phyloP scores from a whole-genome alignment of 306 rosid genomes.

The Sicyos edulis region DNA sequence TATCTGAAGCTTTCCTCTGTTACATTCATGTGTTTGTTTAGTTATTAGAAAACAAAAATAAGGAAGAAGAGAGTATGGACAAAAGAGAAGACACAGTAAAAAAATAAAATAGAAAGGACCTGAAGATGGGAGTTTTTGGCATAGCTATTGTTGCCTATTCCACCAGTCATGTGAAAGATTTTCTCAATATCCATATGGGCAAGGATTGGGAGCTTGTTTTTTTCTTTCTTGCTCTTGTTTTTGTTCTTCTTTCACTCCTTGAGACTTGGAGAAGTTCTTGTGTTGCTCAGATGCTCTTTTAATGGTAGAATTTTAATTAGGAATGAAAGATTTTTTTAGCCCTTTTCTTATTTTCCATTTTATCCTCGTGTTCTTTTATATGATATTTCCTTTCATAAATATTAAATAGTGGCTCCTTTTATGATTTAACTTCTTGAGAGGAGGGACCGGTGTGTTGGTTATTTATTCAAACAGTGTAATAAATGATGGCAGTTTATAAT shows the following conservation, averaged over 20 bases:
- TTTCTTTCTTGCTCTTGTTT: neutral
- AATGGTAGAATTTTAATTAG: neutral
- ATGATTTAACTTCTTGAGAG: no score
- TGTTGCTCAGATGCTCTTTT: conserved; percentile 12
- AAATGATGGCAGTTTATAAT: no score
- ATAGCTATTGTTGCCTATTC: conserved; percentile 80
- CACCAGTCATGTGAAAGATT: conserved; percentile 81
- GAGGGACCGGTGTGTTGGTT: no score
- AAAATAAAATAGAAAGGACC: conserved; percentile 31
- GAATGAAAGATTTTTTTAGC: neutral
- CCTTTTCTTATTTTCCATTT: neutral
- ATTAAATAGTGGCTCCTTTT: neutral
- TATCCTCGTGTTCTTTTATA: neutral
- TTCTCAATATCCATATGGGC: conserved; percentile 64
- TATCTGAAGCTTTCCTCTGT: conserved; percentile 72
- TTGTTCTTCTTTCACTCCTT: no score
- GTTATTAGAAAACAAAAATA: conserved; percentile 2
- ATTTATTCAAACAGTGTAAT: no score
- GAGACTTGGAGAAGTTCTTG: neutral
- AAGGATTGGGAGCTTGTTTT: conserved; percentile 14
- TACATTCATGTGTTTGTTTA: conserved; percentile 6
- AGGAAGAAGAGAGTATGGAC: neutral
- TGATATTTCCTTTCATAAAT: conserved; percentile 9
- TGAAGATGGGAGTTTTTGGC: conserved; percentile 78
- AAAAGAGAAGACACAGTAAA: no score